phyloP scores from a whole-genome alignment of 257 asterid species.

The Nyctanthes arbortristis region DNA sequence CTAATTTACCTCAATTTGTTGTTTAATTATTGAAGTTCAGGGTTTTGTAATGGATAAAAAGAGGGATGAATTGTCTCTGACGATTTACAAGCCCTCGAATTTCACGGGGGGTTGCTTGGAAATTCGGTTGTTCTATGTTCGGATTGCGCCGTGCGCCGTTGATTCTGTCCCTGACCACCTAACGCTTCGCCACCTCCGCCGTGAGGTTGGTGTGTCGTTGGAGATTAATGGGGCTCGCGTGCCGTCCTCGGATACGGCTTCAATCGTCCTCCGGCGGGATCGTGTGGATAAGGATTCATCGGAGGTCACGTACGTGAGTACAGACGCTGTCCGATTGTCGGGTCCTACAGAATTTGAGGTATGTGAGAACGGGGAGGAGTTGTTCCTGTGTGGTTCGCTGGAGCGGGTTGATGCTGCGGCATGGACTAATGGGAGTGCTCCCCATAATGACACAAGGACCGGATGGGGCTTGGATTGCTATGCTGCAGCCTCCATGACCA shows the following conservation, averaged over 20 bases:
- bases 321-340: slow-evolving; percentile 68
- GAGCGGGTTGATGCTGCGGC: slow-evolving; percentile 48
- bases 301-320: slow-evolving; percentile 86
- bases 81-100: slow-evolving; percentile 44
- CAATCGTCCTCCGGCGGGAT: slow-evolving; percentile 62
- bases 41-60: slow-evolving; percentile 46
- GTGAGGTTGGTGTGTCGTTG: slow-evolving; percentile 53
- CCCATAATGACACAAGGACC: slow-evolving; percentile 46
- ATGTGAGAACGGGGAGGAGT: slow-evolving; percentile 52
- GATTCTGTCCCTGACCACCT: slow-evolving; percentile 57
- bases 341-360: slow-evolving; percentile 87
- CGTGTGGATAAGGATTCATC: slow-evolving; percentile 63
- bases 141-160: slow-evolving; percentile 60
- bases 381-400: slow-evolving; percentile 78
- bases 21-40: slow-evolving; percentile 14
- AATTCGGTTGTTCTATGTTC: slow-evolving; percentile 64
- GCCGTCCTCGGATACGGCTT: slow-evolving; percentile 57
- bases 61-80: slow-evolving; percentile 48
- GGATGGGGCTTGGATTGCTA: slow-evolving; percentile 90
- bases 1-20: slow-evolving; percentile 3
- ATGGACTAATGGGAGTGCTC: slow-evolving; percentile 52
- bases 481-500: slow-evolving; percentile 42
- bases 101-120: slow-evolving; percentile 69
- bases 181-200: slow-evolving; percentile 59
- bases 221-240: slow-evolving; percentile 62